Evolutionary conservation across 805 yeast genomes (phyloP), one percentile per base, ranked within the genome.

Genomic region (Soucietia sequanensis): DNA sequence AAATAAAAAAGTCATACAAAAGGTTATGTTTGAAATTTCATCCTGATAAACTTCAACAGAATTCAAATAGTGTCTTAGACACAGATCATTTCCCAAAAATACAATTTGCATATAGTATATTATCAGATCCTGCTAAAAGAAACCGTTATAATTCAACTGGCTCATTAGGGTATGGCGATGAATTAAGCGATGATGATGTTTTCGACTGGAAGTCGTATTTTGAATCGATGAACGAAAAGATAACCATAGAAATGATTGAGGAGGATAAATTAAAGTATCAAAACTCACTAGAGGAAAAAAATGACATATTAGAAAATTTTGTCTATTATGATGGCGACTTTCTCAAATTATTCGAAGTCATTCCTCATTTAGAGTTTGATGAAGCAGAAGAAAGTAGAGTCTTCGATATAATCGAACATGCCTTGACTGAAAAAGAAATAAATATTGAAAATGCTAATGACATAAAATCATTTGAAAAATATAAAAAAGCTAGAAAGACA

Each of bases 141-240:
- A 65, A 64, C 28, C 56, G 74, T 14, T 88, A 76, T 51, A 95
- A 88, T 48, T 52, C 57, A n/a, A 82, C 91, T 0, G 95, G 95
- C 1, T 68, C 78, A 2, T 51, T 80, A 20, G 73, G 68, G 6
- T 79, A 72, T 2, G 53, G 50, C 26, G 56, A 33, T 26, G 46
- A 29, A 20, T 54, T 38, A 40, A 11, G 23, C 23, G 63, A 53
- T 22, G 72, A 65, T 10, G 69, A 49, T 7, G 65, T 50, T 6
- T 74, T 79, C 37, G 71, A 78, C 39, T 80, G 87, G 86, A 62
- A 64, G 38, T 80, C 73, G 19, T 75, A 76, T 48, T 80, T 80
- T 47, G 66, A 61, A 18, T 55, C 60, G 7, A 63, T 68, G 47
- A 62, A 63, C 36, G 70, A 69, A 32, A 72, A 73, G 41, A 76